Evolutionary conservation across 2,329 filamentous ascomycete genomes (phyloP), one percentile per base, ranked within the genome.

Genomic region (Neurospora crassa): DNA sequence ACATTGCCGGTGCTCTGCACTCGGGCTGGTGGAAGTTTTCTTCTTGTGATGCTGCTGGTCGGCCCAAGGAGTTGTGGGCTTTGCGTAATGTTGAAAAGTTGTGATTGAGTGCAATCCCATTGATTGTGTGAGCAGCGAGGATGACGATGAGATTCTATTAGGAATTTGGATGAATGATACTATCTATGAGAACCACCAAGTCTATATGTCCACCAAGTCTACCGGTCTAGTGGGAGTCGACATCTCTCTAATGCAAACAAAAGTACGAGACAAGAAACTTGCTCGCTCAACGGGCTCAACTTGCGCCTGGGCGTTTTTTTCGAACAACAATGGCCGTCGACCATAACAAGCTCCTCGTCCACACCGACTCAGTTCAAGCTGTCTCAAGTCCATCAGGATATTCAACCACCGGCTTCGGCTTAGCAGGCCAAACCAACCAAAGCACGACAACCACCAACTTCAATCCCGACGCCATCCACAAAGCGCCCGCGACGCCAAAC

Each of bases 11-110:
- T 1, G 82, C 85, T 43, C 86, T 83, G 79, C 83, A 90, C 74
- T 83, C 83, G 43, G 81, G 83, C 2, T 86, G 85, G 84, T 91
- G 89, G 89, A 88, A 85, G 80, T 91, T 90, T 81, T 83, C 87
- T 41, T 90, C 88, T 76, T 91, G 89, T 75, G 85, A 88, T 75
- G 79, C 81, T 4, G 77, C 79, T 0, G 88, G 88, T 2, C 79
- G 80, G 76, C 87, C 86, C 63, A 84, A 84, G 78, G 82, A 85
- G 77, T 75, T 90, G 73, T 86, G 86, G 75, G 87, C 87, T 4
- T 76, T 86, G 72, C 78, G 79, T 47, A 73, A 70, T 29, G 72
- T 63, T 3, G 71, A 71, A 12, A 69, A 34, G 53, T 3, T 63
- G 29, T 63, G 29, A 63, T 29, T 47, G 20, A 7, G 20, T 29